These are phyloP conservation scores for Epichloe sylvatica DNA, from an alignment of 2,329 filamentous ascomycete genomes.

Conservation along the genomic window DNA sequence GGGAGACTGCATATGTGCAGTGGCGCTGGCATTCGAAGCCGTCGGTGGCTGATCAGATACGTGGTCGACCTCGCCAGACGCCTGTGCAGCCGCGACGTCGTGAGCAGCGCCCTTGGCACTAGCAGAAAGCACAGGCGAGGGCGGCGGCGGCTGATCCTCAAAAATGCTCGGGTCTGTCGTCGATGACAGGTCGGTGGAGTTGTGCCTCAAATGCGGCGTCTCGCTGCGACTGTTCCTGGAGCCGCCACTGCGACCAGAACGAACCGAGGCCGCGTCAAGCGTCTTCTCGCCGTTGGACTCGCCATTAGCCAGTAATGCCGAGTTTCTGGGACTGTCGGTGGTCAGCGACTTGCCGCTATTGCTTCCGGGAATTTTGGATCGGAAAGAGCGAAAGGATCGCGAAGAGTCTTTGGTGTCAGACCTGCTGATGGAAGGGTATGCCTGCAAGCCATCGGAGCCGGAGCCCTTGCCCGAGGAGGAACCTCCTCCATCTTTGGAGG, in stretches of 20 bases:
- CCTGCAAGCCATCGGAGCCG: conserved; percentile 46
- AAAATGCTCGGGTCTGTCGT: conserved; percentile 30
- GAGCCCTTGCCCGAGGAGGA: conserved; percentile 34
- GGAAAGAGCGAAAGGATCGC: conserved; percentile 70
- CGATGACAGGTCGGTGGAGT: conserved; percentile 27
- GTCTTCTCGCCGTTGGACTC: conserved; percentile 46
- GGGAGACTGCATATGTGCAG: conserved; percentile 50
- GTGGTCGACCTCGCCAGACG: conserved; percentile 80
- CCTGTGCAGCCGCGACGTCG: conserved; percentile 67
- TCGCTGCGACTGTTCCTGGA: conserved; percentile 33
- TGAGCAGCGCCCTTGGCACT: conserved; percentile 59
- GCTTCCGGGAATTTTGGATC: conserved; percentile 77
- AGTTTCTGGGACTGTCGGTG: conserved; percentile 70
- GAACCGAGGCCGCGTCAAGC: conserved; percentile 59
- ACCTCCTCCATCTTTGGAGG: conserved; percentile 45
- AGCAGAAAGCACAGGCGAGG: conserved; percentile 61
- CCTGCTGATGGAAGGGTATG: conserved; percentile 82
- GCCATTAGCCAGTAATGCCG: conserved; percentile 49
- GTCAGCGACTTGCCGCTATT: conserved; percentile 30
- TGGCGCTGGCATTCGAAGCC: conserved; percentile 40
- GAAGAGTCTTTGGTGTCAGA: conserved; percentile 88
- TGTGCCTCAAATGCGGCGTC: conserved; percentile 25
- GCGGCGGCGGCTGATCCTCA: conserved; percentile 52
- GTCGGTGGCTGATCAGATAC: conserved; percentile 83
- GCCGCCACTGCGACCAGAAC: conserved; percentile 48